Evolutionary conservation across 2,329 filamentous ascomycete species (phyloP).

Genomic region (Mycosphaerelloides madeirae): DNA sequence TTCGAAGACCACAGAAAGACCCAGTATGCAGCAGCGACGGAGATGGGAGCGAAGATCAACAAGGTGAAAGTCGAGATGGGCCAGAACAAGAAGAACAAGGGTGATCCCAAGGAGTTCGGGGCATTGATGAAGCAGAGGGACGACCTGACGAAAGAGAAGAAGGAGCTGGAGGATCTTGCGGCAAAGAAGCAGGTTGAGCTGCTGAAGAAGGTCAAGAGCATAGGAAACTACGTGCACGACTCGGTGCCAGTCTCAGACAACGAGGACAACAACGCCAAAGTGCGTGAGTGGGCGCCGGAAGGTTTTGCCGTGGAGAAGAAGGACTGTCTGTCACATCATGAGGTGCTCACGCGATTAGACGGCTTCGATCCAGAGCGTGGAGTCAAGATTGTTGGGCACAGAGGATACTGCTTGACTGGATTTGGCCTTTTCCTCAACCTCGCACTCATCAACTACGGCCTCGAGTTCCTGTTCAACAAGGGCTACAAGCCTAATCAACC

Average conservation of each 20-base stretch:
- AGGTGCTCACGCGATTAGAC: conserved; percentile 80
- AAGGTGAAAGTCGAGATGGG: conserved; percentile 85
- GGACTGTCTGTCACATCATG: conserved; percentile 82
- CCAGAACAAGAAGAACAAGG: conserved; percentile 89
- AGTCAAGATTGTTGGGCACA: conserved; percentile 88
- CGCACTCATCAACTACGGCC: conserved; percentile 89
- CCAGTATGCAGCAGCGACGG: conserved; percentile 56
- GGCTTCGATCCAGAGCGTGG: conserved; percentile 91
- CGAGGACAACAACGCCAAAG: conserved; percentile 74
- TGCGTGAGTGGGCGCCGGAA: conserved; percentile 76
- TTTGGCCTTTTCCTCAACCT: conserved; percentile 91
- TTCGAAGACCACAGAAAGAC: conserved; percentile 79
- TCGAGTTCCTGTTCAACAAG: conserved; percentile 78
- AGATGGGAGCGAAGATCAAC: conserved; percentile 82
- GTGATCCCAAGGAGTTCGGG: conserved; percentile 74
- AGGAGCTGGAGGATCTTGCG: conserved; percentile 68
- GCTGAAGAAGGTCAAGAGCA: conserved; percentile 71
- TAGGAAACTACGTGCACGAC: conserved; percentile 89
- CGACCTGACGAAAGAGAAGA: conserved; percentile 75
- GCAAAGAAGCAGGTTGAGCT: conserved; percentile 69
- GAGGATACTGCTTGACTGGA: conserved; percentile 85
- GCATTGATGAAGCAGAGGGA: conserved; percentile 75
- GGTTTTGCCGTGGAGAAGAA: conserved; percentile 69
- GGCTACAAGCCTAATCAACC: conserved; percentile 60
- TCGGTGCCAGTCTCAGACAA: conserved; percentile 78